Evolutionary conservation across 257 asterid species (phyloP), one percentile per base, ranked within the genome.

Genomic region (Forsythia suspensa): DNA sequence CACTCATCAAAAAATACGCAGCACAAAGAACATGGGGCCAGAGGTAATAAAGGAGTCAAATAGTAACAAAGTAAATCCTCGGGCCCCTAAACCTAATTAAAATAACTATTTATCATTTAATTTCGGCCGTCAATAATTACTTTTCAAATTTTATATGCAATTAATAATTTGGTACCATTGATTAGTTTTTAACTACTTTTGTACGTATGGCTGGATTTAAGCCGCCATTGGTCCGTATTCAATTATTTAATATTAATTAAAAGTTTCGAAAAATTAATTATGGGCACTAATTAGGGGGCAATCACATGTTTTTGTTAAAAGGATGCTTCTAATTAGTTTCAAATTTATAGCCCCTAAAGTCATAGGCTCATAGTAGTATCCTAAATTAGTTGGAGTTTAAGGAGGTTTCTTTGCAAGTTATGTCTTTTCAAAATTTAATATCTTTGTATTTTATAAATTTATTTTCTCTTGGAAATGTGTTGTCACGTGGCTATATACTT

Each of bases 21-120:
- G 70, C 24, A 3, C 40, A 29, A 24, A 29, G 76, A 42, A 72
- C 74, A 66, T 11, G 73, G 24, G 18, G 66, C 15, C 34, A 46
- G 41, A 4, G 29, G 37, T 3, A 40, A 68, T 37, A 51, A 10
- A 52, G 77, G 77, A 83, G 84, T 77, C 87, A 84, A 84, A 81
- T 75, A 75, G 90, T 77, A 65, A 79, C 79, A 73, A 80, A 80
- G 84, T 75, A 63, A 70, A 80, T 78, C 82, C 88, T 89, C 90
- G 94, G 94, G 91, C 91, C 94, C 91, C 90, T 86, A 89, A 89
- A 85, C 71, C 15, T 52, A 66, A 80, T 46, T 76, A 63, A 66
- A 71, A 8, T 20, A 84, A n/a, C 73, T 13, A 63, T 16, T 43
- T 65, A 76, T 77, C 59, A 79, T 79, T 66, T 37, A 72, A 61